A percentile compares a stretch with the other conserved stretches of the same genome.
phyloP scores from a whole-genome alignment of 1,284 basidiomycete genomes.

The Cerioporus squamosus region DNA sequence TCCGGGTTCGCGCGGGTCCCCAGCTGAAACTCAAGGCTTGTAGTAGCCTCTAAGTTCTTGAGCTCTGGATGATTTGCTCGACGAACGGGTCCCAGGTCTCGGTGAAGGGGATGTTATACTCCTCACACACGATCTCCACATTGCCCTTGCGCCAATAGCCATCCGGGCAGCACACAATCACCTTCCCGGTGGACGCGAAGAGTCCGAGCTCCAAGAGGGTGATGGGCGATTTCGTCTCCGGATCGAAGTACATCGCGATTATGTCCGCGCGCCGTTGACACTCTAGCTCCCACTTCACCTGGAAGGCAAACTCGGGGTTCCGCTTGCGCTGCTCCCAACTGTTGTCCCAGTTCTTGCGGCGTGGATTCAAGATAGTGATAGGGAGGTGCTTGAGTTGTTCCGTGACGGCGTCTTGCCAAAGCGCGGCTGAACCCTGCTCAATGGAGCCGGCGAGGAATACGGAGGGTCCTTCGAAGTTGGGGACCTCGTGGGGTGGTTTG shows the following conservation, averaged over 20 bases:
- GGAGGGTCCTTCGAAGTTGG: background rate
- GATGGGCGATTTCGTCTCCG: conserved; percentile 2
- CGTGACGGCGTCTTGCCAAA: background rate
- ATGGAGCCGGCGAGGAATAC: conserved; percentile 9
- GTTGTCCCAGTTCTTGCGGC: background rate
- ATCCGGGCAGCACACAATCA: conserved; percentile 8
- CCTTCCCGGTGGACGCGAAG: background rate
- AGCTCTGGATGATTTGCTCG: too few relatives aligned
- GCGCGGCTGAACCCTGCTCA: background rate
- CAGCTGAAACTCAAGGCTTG: too few relatives aligned
- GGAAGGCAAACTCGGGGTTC: background rate
- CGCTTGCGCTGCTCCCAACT: background rate
- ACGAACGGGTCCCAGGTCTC: too few relatives aligned
- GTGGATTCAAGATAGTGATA: conserved; percentile 3
- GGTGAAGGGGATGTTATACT: too few relatives aligned
- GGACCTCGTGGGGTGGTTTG: background rate
- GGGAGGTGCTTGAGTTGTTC: background rate
- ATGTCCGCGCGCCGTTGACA: background rate
- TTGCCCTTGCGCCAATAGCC: conserved; percentile 3
- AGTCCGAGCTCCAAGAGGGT: conserved; percentile 11
- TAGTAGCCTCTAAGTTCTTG: too few relatives aligned
- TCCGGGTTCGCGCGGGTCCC: too few relatives aligned
- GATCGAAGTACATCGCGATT: conserved; percentile 6
- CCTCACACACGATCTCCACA: conserved; percentile 7
- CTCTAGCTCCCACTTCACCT: conserved; percentile 8